Evolutionary conservation across 208 protist genomes (phyloP).

Genomic region (Trypanosoma melophagium): DNA sequence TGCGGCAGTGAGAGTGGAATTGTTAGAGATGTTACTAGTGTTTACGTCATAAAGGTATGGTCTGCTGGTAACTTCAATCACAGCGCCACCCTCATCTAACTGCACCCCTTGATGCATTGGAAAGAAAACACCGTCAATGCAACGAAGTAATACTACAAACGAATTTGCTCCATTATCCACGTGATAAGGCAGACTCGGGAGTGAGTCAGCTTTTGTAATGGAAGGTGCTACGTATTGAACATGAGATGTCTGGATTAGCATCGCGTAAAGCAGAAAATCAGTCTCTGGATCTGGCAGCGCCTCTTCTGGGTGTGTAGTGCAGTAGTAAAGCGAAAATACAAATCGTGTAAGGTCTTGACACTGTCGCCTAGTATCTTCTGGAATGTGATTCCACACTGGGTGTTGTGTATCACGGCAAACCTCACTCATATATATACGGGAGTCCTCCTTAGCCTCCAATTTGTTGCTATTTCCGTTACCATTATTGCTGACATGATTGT

Average conservation of each 20-base stretch:
- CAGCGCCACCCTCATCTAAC: slow-evolving; percentile 8
- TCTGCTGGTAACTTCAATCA: neutral
- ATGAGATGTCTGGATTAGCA: slow-evolving; percentile 39
- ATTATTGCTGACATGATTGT: neutral
- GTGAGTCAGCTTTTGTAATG: slow-evolving; percentile 41
- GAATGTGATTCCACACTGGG: slow-evolving; percentile 41
- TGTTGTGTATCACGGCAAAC: slow-evolving; percentile 38
- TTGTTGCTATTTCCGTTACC: neutral
- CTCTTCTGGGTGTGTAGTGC: slow-evolving; percentile 10
- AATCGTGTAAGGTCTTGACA: slow-evolving; percentile 20
- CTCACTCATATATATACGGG: slow-evolving; percentile 39
- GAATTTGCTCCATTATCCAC: slow-evolving; percentile 25
- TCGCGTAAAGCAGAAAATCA: slow-evolving; percentile 40
- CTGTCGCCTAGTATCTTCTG: slow-evolving; percentile 6
- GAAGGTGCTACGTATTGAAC: slow-evolving; percentile 44
- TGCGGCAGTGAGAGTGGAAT: neutral
- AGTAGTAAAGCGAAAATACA: slow-evolving; percentile 45
- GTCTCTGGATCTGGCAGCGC: slow-evolving; percentile 16
- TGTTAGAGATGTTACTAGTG: neutral
- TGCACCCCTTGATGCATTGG: slow-evolving; percentile 31
- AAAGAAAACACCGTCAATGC: slow-evolving; percentile 53
- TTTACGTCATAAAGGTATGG: neutral
- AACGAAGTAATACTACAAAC: slow-evolving; percentile 41
- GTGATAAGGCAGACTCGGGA: slow-evolving; percentile 28
- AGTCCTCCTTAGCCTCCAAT: neutral